A percentile compares a stretch with the other conserved stretches of the same genome.
Conservation (phyloP, 2,329 filamentous ascomycete species). For the Lizonia empirigonia region DNA sequence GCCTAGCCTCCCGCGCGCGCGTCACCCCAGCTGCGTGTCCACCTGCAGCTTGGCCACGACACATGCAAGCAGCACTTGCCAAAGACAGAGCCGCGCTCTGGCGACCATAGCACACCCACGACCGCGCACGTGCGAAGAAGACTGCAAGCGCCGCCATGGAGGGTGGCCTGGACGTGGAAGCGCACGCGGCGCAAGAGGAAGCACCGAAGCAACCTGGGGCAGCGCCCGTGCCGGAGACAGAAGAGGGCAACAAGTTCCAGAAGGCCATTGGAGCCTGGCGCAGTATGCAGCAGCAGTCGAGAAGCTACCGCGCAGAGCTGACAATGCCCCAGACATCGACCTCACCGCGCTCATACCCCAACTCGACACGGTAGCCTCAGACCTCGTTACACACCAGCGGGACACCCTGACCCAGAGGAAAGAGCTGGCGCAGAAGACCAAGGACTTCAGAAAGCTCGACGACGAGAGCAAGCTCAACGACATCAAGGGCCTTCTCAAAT, state of each 20-base stretch:
- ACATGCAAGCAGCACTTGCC: not conserved
- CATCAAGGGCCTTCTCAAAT: slow-evolving; percentile 87
- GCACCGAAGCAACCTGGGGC: slow-evolving; percentile 12
- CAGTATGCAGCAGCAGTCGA: slow-evolving; percentile 63
- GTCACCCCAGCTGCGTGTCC: slow-evolving; percentile 5
- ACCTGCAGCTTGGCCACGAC: slow-evolving; percentile 4
- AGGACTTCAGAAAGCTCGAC: slow-evolving; percentile 94
- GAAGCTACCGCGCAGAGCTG: slow-evolving; percentile 8
- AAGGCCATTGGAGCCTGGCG: slow-evolving; percentile 95
- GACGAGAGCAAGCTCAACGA: slow-evolving; percentile 85
- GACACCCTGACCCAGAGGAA: slow-evolving; percentile 97
- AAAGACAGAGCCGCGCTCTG: not conserved
- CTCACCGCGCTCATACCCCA: slow-evolving; percentile 80
- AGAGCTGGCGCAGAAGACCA: slow-evolving; percentile 97
- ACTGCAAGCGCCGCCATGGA: slow-evolving; percentile 35
- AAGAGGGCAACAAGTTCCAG: slow-evolving; percentile 86
- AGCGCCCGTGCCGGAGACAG: slow-evolving; percentile 41
- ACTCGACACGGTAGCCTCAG: slow-evolving; percentile 91
- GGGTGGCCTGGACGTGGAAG: slow-evolving; percentile 42
- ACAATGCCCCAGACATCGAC: slow-evolving; percentile 72
- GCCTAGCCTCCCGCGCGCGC: slow-evolving; percentile 10
- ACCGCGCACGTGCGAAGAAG: not conserved
- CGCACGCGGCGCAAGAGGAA: slow-evolving; percentile 28
- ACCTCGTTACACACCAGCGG: slow-evolving; percentile 89
- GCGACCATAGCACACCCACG: not conserved